phyloP scores from a whole-genome alignment of 2,329 filamentous ascomycete species.

The Talaromyces sp. region DNA sequence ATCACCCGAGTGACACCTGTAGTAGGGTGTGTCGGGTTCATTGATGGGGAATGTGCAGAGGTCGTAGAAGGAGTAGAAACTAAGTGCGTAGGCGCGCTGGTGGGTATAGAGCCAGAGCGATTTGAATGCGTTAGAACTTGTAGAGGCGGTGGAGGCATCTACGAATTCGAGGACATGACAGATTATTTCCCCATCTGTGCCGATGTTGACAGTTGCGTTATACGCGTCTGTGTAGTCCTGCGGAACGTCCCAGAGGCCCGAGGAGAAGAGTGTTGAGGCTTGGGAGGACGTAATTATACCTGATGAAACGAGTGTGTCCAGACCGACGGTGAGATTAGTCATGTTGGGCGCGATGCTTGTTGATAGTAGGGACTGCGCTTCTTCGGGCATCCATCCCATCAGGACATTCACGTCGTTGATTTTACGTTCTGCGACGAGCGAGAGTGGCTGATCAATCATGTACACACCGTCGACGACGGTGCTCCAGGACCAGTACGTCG shows the following conservation, averaged over 20 bases:
- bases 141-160: conserved; percentile 6
- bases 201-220: conserved; percentile 17
- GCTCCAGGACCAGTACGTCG: conserved; percentile 8
- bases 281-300: conserved; percentile 5
- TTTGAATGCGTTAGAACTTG: conserved; percentile 1
- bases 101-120: conserved; percentile 18
- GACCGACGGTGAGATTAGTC: conserved; percentile 2
- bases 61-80: conserved; percentile 15
- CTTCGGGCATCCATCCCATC: conserved; percentile 18
- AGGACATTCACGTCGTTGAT: conserved; percentile 16
- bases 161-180: conserved; percentile 12
- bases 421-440: conserved; percentile 4
- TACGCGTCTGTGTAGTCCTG: conserved; percentile 10
- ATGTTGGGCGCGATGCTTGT: conserved; percentile 12
- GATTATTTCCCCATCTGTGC: conserved; percentile 14
- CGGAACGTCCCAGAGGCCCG: conserved; percentile 14
- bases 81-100: conserved; percentile 16
- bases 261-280: conserved; percentile 1
- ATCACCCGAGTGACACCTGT: conserved; percentile 16
- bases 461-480: conserved; percentile 15
- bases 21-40: conserved; percentile 14
- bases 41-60: conserved; percentile 19
- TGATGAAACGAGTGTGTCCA: neutral
- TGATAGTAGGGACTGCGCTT: conserved; percentile 16
- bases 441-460: conserved; percentile 12